Evolutionary conservation across 1,284 basidiomycete species (phyloP).

Genomic region (Chiua sp.): DNA sequence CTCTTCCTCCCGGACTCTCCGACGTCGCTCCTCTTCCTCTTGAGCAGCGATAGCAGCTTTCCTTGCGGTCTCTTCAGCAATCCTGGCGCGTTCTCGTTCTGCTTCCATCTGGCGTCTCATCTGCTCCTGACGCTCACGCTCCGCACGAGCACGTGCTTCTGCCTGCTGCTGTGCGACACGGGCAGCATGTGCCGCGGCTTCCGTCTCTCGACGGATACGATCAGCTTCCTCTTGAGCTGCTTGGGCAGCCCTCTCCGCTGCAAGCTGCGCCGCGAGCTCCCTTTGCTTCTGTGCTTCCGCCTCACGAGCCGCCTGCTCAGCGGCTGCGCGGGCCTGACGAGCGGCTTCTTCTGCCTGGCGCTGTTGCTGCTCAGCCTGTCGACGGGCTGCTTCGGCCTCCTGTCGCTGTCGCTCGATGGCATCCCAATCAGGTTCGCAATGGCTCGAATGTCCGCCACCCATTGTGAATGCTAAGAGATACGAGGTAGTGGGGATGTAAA

Average conservation of each 20-base stretch:
- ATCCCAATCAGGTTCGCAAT: conserved; percentile 32
- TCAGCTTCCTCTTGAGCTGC: conserved; percentile 31
- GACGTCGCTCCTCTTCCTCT: conserved; percentile 31
- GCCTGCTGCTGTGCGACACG: conserved; percentile 25
- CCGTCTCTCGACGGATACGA: conserved; percentile 23
- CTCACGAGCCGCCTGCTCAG: conserved; percentile 28
- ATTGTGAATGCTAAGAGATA: conserved; percentile 11
- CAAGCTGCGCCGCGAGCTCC: conserved; percentile 22
- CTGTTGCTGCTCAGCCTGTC: conserved; percentile 27
- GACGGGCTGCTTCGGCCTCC: conserved; percentile 30
- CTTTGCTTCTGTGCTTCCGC: conserved; percentile 22
- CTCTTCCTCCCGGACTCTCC: conserved; percentile 28
- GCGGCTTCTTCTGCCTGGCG: conserved; percentile 29
- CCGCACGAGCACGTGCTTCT: conserved; percentile 33
- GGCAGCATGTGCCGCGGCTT: conserved; percentile 28
- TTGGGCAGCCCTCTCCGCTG: conserved; percentile 29
- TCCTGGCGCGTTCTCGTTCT: conserved; percentile 22
- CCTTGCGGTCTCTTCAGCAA: conserved; percentile 30
- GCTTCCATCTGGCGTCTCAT: conserved; percentile 24
- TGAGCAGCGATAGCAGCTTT: conserved; percentile 29
- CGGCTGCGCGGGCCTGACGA: conserved; percentile 26
- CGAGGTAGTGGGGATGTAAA: not conserved
- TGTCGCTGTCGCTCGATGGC: conserved; percentile 30
- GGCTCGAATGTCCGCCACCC: conserved; percentile 36
- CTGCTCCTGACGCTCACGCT: conserved; percentile 29